Conservation (phyloP, 768 basidiomycete species). For the Porpolomopsis calyptriformis region DNA sequence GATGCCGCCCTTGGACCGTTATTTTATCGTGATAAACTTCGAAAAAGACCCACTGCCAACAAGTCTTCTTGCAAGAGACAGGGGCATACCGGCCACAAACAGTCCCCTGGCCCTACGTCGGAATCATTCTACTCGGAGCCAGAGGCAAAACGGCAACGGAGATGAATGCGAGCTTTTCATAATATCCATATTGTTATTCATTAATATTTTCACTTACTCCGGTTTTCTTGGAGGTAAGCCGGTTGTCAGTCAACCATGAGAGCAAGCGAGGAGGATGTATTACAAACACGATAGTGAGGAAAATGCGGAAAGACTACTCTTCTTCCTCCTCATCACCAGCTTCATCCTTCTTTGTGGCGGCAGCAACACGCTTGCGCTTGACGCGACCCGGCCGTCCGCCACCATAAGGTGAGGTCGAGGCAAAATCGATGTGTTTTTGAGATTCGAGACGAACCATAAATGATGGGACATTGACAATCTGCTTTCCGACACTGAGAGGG, state of each 20-base stretch:
- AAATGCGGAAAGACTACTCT: conserved; percentile 54
- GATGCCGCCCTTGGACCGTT: neutral
- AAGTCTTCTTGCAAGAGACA: neutral
- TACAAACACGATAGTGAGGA: too few relatives aligned
- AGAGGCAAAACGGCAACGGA: too few relatives aligned
- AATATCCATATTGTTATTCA: too few relatives aligned
- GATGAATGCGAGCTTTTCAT: too few relatives aligned
- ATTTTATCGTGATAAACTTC: neutral
- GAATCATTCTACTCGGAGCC: too few relatives aligned
- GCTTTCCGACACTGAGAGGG: conserved; percentile 77
- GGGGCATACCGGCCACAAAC: neutral
- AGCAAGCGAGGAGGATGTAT: too few relatives aligned
- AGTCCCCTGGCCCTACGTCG: too few relatives aligned
- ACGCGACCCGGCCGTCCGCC: conserved; percentile 92
- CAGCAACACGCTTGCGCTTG: conserved; percentile 95
- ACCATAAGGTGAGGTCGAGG: conserved; percentile 92
- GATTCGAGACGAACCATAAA: conserved; percentile 99
- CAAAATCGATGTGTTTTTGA: conserved; percentile 99
- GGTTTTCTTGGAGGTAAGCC: too few relatives aligned
- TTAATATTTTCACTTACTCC: too few relatives aligned
- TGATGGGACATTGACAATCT: conserved; percentile 97
- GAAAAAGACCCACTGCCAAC: too few relatives aligned
- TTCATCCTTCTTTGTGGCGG: conserved; percentile 84
- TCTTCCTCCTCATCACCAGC: conserved; percentile 88
- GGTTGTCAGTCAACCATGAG: too few relatives aligned